Base-by-base conservation (phyloP, 345 rosid species). In the Gossypium ekmanianum region DNA sequence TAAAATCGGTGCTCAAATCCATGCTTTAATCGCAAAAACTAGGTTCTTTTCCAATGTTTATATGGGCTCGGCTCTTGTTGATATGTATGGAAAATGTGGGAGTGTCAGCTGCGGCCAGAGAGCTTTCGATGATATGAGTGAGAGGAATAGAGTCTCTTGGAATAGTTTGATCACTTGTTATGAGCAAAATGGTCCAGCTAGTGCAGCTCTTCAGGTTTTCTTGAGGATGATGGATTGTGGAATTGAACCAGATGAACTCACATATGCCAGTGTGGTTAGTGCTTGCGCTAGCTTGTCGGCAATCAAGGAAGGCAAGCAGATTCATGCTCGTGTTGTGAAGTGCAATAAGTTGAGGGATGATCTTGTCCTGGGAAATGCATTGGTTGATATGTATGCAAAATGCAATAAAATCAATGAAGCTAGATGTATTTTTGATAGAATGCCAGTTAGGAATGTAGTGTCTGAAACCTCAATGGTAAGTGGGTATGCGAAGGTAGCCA, bases 401-500 rank as follows among this genome's bases (percentile, higher is more conserved):
- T 90, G 96, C 69, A 75, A 83, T 41, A 83, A 75, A 62, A 72
- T 89, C 44, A 69, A 72, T 62, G 89, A 88, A 75, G 97, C 97
- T 47, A 88, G 97, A 78, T 26, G 72, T 71, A 78, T 92, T 34
- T 94, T 92, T 78, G 92, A 91, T 78, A 80, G 85, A 84, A 75
- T 92, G 92, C 87, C 87, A 9, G 39, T 80, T 20, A 87, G 89
- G 79, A 86, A 80, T 78, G 81, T 84, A 7, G 90, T 92, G 22
- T 88, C 96, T 3, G 93, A 89, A 74, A 94, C 97, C 61, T 89
- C 98, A 43, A 89, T 94, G 94, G 85, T 94, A 14, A 87, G 94
- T 74, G 96, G 94, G 17, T 90, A 90, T 58, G 96, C 92, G 11
- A 94, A 87, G 85, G 88, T 86, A 63, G 87, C 91, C 0, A 86